Conservation (phyloP, 371 early-diverging fungal species). For the Rhizopus sp. region DNA sequence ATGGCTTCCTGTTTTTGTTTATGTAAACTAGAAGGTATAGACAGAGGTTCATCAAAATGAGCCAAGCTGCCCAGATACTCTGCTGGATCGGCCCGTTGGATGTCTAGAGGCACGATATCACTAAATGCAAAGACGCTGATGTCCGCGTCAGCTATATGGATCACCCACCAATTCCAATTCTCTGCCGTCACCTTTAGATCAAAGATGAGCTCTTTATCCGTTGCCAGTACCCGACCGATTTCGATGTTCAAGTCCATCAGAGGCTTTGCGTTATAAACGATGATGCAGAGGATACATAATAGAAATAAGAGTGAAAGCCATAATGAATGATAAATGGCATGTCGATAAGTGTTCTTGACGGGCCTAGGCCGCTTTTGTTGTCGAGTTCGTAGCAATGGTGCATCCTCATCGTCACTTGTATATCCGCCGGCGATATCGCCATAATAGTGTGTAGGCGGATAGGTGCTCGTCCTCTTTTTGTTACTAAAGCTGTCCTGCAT, state of each 20-base stretch:
- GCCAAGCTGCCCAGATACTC: conserved; percentile 61
- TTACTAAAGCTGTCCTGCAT: conserved; percentile 19
- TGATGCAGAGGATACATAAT: conserved; percentile 13
- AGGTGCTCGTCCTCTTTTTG: conserved; percentile 4
- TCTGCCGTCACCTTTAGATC: conserved; percentile 58
- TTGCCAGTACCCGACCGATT: conserved; percentile 62
- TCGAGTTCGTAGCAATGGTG: conserved; percentile 25
- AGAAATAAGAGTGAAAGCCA: conserved; percentile 7
- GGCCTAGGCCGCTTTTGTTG: conserved; percentile 1
- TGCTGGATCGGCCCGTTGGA: conserved; percentile 48
- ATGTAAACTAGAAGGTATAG: conserved; percentile 40
- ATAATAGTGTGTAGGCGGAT: conserved; percentile 11
- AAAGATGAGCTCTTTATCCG: conserved; percentile 71
- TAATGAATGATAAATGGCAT: conserved; percentile 5
- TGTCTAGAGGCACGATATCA: conserved; percentile 34
- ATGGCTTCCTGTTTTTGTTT: conserved; percentile 32
- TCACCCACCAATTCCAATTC: conserved; percentile 62
- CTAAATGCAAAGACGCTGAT: conserved; percentile 69
- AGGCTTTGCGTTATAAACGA: conserved; percentile 40
- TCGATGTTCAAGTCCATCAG: conserved; percentile 47
- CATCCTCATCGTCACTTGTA: conserved; percentile 47
- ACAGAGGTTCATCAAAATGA: conserved; percentile 61
- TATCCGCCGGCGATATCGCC: conserved; percentile 35
- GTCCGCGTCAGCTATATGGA: conserved; percentile 57
- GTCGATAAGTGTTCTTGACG: conserved; percentile 3